phyloP scores from a whole-genome alignment of 208 protist genomes.

The Acanthamoeba quina region DNA sequence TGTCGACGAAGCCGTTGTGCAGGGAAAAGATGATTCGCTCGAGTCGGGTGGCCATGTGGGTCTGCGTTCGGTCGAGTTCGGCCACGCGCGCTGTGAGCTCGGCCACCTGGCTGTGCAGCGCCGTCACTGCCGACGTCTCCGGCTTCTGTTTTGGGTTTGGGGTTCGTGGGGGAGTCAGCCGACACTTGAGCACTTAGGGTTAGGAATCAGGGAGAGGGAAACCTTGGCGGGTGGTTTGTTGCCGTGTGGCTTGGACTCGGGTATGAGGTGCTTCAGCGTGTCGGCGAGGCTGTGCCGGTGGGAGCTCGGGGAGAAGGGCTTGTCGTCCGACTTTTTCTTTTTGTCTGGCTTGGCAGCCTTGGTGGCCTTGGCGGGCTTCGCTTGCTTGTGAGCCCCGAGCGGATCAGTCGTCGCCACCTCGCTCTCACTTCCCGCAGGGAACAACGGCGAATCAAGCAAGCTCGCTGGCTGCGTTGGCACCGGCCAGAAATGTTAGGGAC shows the following conservation, averaged over 20 bases:
- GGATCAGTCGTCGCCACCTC: not conserved
- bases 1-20: slow-evolving; percentile 49
- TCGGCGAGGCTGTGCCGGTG: not conserved
- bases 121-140: slow-evolving; percentile 3
- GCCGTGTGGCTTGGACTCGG: not conserved
- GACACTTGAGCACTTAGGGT: not conserved
- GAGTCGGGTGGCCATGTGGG: slow-evolving; percentile 66
- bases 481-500: too few species aligned
- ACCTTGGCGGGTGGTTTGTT: not conserved
- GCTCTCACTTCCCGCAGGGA: not conserved
- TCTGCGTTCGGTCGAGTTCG: slow-evolving; percentile 9
- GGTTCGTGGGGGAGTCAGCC: too few species aligned
- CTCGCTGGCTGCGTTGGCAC: not conserved
- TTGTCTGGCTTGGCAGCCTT: not conserved
- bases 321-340: not conserved
- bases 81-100: not conserved
- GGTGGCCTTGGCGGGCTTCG: not conserved
- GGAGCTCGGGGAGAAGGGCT: not conserved
- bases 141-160: not conserved
- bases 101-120: slow-evolving; percentile 8
- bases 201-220: not conserved
- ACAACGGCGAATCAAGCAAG: not conserved
- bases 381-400: not conserved
- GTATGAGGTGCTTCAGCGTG: slow-evolving; percentile 20
- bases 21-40: slow-evolving; percentile 71